Evolutionary conservation across 495 filamentous ascomycete species (phyloP), one percentile per base, ranked within the genome.

Genomic region (Hypoxylon perforatum): DNA sequence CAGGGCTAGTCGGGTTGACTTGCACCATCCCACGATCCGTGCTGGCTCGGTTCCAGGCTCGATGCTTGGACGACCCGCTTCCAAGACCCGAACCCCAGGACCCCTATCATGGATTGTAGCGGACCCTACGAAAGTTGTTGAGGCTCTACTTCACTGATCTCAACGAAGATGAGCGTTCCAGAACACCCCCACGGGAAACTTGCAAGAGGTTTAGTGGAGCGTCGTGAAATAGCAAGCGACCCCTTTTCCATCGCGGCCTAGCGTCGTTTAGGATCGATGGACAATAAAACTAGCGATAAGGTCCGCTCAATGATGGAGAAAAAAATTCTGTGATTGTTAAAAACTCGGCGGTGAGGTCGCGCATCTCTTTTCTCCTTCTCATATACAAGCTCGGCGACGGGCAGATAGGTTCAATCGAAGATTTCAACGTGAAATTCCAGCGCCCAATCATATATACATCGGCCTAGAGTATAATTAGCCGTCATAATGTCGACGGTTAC

Each of bases 401-500:
- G 19, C 36, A 25, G 44, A 39, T 33, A 36, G 53, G 45, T 5
- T 48, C 15, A 25, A 54, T 21, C n/a, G 11, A 35, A 28, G 23
- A 15, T 44, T 48, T 42, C 47, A 28, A 41, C 19, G 35, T 18
- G 14, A 52, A 53, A 33, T 9, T 30, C 46, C 18, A 38, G 15
- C 14, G 44, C 18, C 48, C 28, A 19, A 39, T n/a, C 28, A 33
- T 18, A 18, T 28, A 23, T 55, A n/a, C 21, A 23, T 25, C 18
- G 50, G 23, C 36, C 18, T 42, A 15, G 46, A 28, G 25, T 7
- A 28, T 28, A 28, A 15, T 41, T 4, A 45, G 17, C 61, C 19
- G 42, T 50, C 53, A 56, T 51, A n/a, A 70, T 70, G 67, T 66
- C 62, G 51, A 70, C 67, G 2, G 28, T 66, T 18, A 70, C 67